These are phyloP conservation scores for Camelina sativa DNA, from an alignment of 345 rosid genomes.

Conservation along the genomic window DNA sequence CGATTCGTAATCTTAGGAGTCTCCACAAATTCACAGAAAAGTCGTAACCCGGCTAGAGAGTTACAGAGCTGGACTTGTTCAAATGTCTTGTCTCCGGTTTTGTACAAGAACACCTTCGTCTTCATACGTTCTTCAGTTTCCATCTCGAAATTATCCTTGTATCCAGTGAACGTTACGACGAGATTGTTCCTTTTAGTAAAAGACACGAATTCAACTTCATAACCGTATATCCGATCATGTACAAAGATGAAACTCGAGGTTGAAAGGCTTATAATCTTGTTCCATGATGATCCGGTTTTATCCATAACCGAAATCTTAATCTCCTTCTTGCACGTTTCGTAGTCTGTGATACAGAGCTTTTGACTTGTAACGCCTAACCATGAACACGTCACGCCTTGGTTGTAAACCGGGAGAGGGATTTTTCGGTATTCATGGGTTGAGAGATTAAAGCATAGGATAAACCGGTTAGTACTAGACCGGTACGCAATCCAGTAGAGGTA, in stretches of 20 bases:
- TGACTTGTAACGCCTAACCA: slow-evolving; percentile 34
- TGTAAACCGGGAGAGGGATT: slow-evolving; percentile 16
- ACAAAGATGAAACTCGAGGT: slow-evolving; percentile 13
- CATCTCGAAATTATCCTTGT: neutral
- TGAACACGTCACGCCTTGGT: slow-evolving; percentile 26
- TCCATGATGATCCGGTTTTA: slow-evolving; percentile 34
- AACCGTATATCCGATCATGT: slow-evolving; percentile 4
- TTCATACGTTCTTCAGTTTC: slow-evolving; percentile 9
- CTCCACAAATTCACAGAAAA: slow-evolving; percentile 31
- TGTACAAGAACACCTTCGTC: slow-evolving; percentile 30
- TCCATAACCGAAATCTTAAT: slow-evolving; percentile 37
- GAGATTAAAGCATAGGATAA: slow-evolving; percentile 33
- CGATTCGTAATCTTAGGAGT: slow-evolving; percentile 15
- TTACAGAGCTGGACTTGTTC: slow-evolving; percentile 12
- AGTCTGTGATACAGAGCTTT: slow-evolving; percentile 27
- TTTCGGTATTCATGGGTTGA: slow-evolving; percentile 35
- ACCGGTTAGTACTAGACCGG: slow-evolving; percentile 33
- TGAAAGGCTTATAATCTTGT: slow-evolving; percentile 32
- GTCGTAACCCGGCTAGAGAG: neutral
- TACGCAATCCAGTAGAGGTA: slow-evolving; percentile 42
- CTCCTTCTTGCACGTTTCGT: slow-evolving; percentile 19
- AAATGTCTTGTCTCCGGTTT: slow-evolving; percentile 1
- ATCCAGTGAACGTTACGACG: neutral
- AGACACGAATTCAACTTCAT: slow-evolving; percentile 23
- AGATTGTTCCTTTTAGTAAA: slow-evolving; percentile 36